phyloP scores from a whole-genome alignment of 768 basidiomycete genomes.

The Ramaria rubella region DNA sequence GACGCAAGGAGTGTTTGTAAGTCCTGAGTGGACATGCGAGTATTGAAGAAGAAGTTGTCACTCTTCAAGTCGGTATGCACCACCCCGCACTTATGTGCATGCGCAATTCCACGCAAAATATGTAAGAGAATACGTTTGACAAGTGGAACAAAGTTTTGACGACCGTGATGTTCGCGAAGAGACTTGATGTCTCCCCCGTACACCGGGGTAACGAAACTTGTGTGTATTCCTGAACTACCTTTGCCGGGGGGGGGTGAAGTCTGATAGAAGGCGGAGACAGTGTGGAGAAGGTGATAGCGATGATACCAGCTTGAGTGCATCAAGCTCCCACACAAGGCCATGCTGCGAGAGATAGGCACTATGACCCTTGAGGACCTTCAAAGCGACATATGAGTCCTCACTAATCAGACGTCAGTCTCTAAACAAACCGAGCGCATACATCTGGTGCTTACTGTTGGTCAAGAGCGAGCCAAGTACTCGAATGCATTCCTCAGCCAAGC shows the following conservation, averaged over 20 bases:
- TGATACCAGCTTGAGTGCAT: not conserved
- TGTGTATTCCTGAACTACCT: not conserved
- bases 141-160: not conserved
- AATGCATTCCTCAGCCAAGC: slow-evolving; percentile 14
- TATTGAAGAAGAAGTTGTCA: not conserved
- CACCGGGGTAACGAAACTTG: slow-evolving; percentile 8
- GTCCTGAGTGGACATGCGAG: not conserved
- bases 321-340: not conserved
- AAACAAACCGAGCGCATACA: no score
- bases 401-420: not conserved
- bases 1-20: not conserved
- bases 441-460: slow-evolving; percentile 11
- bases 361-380: slow-evolving; percentile 11
- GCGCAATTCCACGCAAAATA: slow-evolving; percentile 1
- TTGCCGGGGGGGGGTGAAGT: not conserved
- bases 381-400: slow-evolving; percentile 5
- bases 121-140: slow-evolving; percentile 11
- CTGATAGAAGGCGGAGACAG: slow-evolving; percentile 6
- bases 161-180: not conserved
- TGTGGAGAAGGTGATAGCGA: not conserved
- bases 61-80: slow-evolving; percentile 3
- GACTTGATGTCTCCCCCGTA: slow-evolving; percentile 10
- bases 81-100: slow-evolving; percentile 6
- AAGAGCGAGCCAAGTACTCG: slow-evolving; percentile 13
- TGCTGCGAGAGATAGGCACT: not conserved